Evolutionary conservation across 2,329 filamentous ascomycete species (phyloP), one percentile per base, ranked within the genome.

Genomic region (Lecanicillium sp.): DNA sequence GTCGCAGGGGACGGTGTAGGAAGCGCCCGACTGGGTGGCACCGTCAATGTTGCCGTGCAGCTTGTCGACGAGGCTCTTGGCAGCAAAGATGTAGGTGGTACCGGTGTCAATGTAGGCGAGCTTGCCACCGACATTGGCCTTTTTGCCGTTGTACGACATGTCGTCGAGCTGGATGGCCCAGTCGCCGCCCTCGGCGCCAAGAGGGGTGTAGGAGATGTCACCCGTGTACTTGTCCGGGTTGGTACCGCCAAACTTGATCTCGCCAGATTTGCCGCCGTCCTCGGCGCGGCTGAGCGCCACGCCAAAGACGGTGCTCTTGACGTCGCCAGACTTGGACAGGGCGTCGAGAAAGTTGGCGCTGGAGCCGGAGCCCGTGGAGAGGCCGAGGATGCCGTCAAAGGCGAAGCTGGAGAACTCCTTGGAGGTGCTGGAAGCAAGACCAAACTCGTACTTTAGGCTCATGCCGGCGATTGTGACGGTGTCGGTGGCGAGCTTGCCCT

Each of bases 321-420:
- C 68, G 17, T 77, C 58, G 19, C 76, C 73, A n/a, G 76, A 71
- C 2, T 74, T 58, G 14, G 72, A 69, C 37, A 94, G 66, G 2
- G 75, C 68, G 32, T 84, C 72, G 61, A 93, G 72, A 56, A 93
- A 83, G 37, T 82, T 87, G 17, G 85, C 78, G 5, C 77, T 75
- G 29, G 69, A 71, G 3, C 76, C 77, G 10, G 73, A 69, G 52
- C 75, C 76, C 56, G 83, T 81, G 14, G 86, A 85, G 20, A 95
- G 68, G 4, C 89, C 90, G 3, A 95, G 69, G 41, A 95, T 94
- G 20, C 90, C 90, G 62, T 95, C 90, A 65, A 95, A 90, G 2
- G 87, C 85, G 57, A 91, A 95, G 44, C 78, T 76, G 23, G 71
- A 67, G 63, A 95, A 95, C 54, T 93, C 83, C 44, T 79, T 67